Conservation (phyloP, 2,329 filamentous ascomycete species). For the Triangularia verruculosa region DNA sequence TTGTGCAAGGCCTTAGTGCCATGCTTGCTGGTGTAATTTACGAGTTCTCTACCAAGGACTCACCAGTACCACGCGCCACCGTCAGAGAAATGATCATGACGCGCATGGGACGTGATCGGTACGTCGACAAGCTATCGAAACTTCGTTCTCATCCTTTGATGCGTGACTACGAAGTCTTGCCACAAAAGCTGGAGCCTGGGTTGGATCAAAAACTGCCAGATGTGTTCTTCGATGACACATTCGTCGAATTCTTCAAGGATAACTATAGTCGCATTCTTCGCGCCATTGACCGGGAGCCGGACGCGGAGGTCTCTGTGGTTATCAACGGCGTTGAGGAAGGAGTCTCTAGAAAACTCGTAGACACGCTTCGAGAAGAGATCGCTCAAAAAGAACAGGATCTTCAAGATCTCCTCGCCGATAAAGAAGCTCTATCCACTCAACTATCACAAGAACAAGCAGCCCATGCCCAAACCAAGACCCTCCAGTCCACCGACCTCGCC, state of each 20-base stretch:
- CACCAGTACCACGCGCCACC: conserved; percentile 77
- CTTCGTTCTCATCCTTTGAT: conserved; percentile 75
- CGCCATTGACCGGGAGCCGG: conserved; percentile 87
- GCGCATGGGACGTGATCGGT: conserved; percentile 79
- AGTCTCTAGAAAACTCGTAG: conserved; percentile 89
- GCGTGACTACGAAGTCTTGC: conserved; percentile 84
- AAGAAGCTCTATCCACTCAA: conserved; percentile 48
- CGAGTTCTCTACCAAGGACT: conserved; percentile 97
- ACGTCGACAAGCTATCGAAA: conserved; percentile 75
- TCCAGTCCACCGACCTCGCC: conserved; percentile 49
- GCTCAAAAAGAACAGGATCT: conserved; percentile 63
- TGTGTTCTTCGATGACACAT: conserved; percentile 80
- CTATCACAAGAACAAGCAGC: conserved; percentile 72
- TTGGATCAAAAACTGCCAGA: conserved; percentile 62
- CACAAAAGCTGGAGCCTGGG: conserved; percentile 59
- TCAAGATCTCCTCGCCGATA: conserved; percentile 45
- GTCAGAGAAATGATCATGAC: conserved; percentile 75
- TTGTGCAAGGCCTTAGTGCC: conserved; percentile 79
- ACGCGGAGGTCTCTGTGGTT: conserved; percentile 77
- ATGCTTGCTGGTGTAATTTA: conserved; percentile 85
- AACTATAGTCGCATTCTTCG: conserved; percentile 84
- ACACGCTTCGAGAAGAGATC: conserved; percentile 74
- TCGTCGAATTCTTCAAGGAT: conserved; percentile 93
- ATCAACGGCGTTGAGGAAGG: conserved; percentile 80
- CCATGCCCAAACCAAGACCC: conserved; percentile 64